phyloP scores from a whole-genome alignment of 306 rosid species.

The Lathyrus sativus region DNA sequence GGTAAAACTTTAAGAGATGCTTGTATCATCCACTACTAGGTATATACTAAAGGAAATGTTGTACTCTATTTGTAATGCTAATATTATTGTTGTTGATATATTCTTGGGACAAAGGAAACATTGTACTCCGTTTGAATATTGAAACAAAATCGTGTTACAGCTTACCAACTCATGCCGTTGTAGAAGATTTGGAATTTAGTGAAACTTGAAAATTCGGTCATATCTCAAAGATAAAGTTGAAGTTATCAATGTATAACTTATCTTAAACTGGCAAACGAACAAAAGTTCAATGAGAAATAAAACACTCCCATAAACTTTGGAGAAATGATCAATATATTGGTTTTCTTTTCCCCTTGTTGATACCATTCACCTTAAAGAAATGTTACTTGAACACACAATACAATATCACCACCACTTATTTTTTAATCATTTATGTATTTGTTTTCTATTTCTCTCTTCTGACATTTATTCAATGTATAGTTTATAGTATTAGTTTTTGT shows the following conservation, averaged over 20 bases:
- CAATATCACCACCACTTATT: no score
- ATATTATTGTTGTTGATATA: neutral
- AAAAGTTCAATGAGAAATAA: neutral
- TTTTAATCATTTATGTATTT: no score
- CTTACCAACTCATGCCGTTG: neutral
- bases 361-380: no score
- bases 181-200: slow-evolving; percentile 30
- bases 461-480: no score
- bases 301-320: neutral
- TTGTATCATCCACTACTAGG: no score
- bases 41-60: no score
- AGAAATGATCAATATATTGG: neutral
- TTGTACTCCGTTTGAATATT: neutral
- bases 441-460: no score
- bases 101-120: neutral
- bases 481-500: no score
- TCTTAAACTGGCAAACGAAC: neutral
- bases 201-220: slow-evolving; percentile 12
- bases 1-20: neutral
- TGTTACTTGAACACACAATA: no score
- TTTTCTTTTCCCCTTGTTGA: neutral
- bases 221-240: neutral
- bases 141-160: slow-evolving; percentile 16
- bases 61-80: neutral
- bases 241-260: neutral